phyloP scores from a whole-genome alignment of 805 yeast species.

The Ogataea sp. region DNA sequence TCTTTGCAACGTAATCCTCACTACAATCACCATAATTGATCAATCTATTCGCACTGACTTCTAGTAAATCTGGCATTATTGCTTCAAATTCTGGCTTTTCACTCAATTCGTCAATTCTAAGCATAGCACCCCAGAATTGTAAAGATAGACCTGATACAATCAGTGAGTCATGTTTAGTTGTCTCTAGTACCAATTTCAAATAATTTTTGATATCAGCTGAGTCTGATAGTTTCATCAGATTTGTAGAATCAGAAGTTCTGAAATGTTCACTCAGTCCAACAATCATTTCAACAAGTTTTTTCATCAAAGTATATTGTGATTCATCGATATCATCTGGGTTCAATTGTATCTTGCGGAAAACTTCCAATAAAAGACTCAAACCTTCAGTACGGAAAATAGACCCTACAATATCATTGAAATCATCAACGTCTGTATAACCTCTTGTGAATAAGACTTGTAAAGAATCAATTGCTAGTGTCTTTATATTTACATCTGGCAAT shows the following conservation, averaged over 20 bases:
- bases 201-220: conserved; percentile 60
- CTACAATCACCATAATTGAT: conserved; percentile 63
- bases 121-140: conserved; percentile 89
- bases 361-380: conserved; percentile 56
- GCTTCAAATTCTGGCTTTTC: conserved; percentile 46
- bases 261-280: conserved; percentile 79
- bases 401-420: conserved; percentile 73
- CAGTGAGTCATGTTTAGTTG: conserved; percentile 77
- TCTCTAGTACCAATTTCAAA: conserved; percentile 64
- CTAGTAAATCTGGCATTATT: conserved; percentile 60
- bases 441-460: conserved; percentile 84
- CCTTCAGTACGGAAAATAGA: conserved; percentile 69
- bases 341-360: conserved; percentile 52
- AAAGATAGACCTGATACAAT: conserved; percentile 86
- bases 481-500: conserved; percentile 52
- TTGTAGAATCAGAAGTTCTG: conserved; percentile 14
- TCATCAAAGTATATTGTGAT: conserved; percentile 67
- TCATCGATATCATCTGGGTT: conserved; percentile 66
- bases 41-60: conserved; percentile 69
- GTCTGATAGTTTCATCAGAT: conserved; percentile 32
- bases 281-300: conserved; percentile 89
- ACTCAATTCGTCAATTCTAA: conserved; percentile 71
- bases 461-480: conserved; percentile 84
- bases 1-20: conserved; percentile 55
- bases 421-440: conserved; percentile 54